Evolutionary conservation across 768 basidiomycete species (phyloP).

Genomic region (Vararia minispora): DNA sequence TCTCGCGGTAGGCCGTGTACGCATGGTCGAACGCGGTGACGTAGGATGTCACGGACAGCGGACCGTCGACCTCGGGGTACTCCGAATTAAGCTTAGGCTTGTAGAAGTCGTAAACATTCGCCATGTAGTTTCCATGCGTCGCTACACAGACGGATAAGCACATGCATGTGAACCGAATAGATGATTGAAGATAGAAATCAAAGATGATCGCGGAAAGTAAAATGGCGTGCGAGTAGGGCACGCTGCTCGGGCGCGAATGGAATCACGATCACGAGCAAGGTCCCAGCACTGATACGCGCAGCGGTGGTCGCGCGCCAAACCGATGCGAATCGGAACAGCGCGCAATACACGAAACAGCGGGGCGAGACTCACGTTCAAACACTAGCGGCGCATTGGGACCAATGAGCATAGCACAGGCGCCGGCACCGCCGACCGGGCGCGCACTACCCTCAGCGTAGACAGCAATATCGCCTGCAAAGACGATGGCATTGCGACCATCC

Average conservation of each 20-base stretch:
- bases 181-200: too few species aligned
- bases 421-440: conserved; percentile 94
- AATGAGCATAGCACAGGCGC: conserved; percentile 89
- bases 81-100: conserved; percentile 93
- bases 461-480: conserved; percentile 94
- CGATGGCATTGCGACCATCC: conserved; percentile 97
- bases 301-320: too few species aligned
- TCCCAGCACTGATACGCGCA: too few species aligned
- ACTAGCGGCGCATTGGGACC: conserved; percentile 94
- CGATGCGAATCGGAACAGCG: too few species aligned
- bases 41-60: conserved; percentile 91
- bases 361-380: conserved; percentile 71
- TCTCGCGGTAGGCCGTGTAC: conserved; percentile 77
- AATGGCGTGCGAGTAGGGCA: too few species aligned
- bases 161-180: too few species aligned
- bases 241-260: too few species aligned
- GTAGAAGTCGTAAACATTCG: conserved; percentile 98
- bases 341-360: conserved; percentile 31
- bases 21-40: conserved; percentile 87
- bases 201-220: too few species aligned
- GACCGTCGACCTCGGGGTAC: conserved; percentile 96
- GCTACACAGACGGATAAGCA: conserved; percentile 41
- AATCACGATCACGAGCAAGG: too few species aligned
- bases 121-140: conserved; percentile 93
- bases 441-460: conserved; percentile 95